A percentile compares a stretch with the other conserved stretches of the same genome.
Conservation (phyloP, 805 yeast species). For the Myxozyma udenii region DNA sequence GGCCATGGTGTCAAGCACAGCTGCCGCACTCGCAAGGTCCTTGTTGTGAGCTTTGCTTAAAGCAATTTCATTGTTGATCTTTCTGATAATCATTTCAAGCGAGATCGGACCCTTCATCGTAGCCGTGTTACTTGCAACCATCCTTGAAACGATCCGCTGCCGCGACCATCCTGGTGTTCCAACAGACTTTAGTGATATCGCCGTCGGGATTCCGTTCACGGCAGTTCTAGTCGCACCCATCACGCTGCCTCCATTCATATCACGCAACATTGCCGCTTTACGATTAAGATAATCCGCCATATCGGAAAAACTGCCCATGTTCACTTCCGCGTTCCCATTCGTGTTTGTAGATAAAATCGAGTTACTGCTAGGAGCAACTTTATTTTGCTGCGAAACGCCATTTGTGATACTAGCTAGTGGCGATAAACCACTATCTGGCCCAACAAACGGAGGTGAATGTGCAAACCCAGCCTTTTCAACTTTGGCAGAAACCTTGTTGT, state of each 20-base stretch:
- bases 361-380: too few species aligned
- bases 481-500: slow-evolving; percentile 79
- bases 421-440: background rate
- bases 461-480: slow-evolving; percentile 59
- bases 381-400: background rate
- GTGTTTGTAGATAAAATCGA: background rate
- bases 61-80: slow-evolving; percentile 21
- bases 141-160: slow-evolving; percentile 26
- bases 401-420: background rate
- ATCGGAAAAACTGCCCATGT: background rate
- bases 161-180: slow-evolving; percentile 11
- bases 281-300: background rate
- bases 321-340: background rate
- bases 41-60: slow-evolving; percentile 16
- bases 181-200: slow-evolving; percentile 14
- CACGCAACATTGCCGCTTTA: background rate
- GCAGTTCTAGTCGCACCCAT: background rate
- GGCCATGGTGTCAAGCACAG: slow-evolving; percentile 18
- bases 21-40: slow-evolving; percentile 23
- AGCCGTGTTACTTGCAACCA: slow-evolving; percentile 10
- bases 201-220: background rate
- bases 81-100: slow-evolving; percentile 25
- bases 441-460: background rate
- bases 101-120: slow-evolving; percentile 25
- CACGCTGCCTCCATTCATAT: background rate